A percentile compares a stretch with the other conserved stretches of the same genome.
Conservation (phyloP, 768 basidiomycete species). For the Coprinopsis strossmayeri region DNA sequence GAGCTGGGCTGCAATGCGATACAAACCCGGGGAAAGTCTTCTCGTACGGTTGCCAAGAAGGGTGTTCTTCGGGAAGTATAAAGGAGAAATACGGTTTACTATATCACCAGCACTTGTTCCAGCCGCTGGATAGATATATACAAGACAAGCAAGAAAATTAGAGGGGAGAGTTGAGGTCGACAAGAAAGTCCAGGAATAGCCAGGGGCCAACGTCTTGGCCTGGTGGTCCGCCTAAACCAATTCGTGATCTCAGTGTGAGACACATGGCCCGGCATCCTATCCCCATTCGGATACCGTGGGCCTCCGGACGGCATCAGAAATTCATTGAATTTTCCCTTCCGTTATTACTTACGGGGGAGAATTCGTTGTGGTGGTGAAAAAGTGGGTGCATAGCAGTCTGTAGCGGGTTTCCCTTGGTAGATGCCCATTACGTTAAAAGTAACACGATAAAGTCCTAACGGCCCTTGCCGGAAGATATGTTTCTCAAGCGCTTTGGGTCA, state of each 20-base stretch:
- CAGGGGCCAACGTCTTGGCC: not conserved
- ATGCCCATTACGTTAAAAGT: too few relatives aligned
- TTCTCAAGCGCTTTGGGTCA: too few relatives aligned
- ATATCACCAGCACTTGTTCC: not conserved
- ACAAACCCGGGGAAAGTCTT: not conserved
- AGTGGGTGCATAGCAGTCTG: too few relatives aligned
- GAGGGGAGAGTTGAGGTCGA: not conserved
- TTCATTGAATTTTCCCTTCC: too few relatives aligned
- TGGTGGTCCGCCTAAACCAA: not conserved
- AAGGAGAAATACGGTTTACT: not conserved
- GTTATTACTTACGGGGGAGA: too few relatives aligned
- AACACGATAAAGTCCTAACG: too few relatives aligned
- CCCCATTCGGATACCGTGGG: not conserved
- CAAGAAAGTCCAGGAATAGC: not conserved
- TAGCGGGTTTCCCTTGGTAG: too few relatives aligned
- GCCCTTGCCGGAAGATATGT: too few relatives aligned
- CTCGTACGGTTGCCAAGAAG: not conserved
- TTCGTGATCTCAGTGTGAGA: not conserved
- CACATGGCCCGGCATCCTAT: not conserved
- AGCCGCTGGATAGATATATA: not conserved
- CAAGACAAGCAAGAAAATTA: not conserved
- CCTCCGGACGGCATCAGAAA: not conserved
- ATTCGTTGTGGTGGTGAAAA: too few relatives aligned
- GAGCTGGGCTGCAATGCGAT: not conserved
- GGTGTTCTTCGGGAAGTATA: not conserved